Evolutionary conservation across 2,329 filamentous ascomycete genomes (phyloP).

Genomic region (Bimuria novae-zelandiae): DNA sequence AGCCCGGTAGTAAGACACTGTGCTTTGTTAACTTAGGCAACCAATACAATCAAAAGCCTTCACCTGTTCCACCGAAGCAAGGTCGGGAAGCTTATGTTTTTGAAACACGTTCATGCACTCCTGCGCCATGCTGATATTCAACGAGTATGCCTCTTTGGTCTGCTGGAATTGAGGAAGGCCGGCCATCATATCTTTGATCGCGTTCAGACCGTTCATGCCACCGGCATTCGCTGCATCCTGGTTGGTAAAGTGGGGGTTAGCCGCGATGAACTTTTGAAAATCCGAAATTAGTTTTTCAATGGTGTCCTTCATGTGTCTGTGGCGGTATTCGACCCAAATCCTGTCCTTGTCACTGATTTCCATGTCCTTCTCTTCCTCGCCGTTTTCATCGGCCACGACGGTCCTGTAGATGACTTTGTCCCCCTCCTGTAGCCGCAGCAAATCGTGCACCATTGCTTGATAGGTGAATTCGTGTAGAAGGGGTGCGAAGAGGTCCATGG

Average conservation of each 20-base stretch:
- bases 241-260: slow-evolving; percentile 91
- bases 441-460: slow-evolving; percentile 95
- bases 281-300: slow-evolving; percentile 91
- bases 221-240: slow-evolving; percentile 68
- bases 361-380: slow-evolving; percentile 84
- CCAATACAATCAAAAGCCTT: slow-evolving; percentile 8
- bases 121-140: slow-evolving; percentile 95
- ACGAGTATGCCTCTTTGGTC: slow-evolving; percentile 91
- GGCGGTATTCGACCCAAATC: slow-evolving; percentile 93
- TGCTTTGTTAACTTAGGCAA: slow-evolving; percentile 6
- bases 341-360: slow-evolving; percentile 89
- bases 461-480: slow-evolving; percentile 96
- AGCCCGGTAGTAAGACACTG: slow-evolving; percentile 83
- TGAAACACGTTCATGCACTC: slow-evolving; percentile 96
- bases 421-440: slow-evolving; percentile 83
- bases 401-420: slow-evolving; percentile 89
- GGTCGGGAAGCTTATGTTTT: slow-evolving; percentile 78
- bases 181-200: slow-evolving; percentile 96
- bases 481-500: slow-evolving; percentile 89
- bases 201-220: slow-evolving; percentile 84
- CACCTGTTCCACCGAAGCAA: slow-evolving; percentile 86
- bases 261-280: slow-evolving; percentile 87
- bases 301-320: slow-evolving; percentile 97
- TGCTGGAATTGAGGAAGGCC: slow-evolving; percentile 93
- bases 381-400: slow-evolving; percentile 68